Evolutionary conservation across 2,329 filamentous ascomycete genomes (phyloP), one percentile per base, ranked within the genome.

Genomic region (Clonostachys solani): DNA sequence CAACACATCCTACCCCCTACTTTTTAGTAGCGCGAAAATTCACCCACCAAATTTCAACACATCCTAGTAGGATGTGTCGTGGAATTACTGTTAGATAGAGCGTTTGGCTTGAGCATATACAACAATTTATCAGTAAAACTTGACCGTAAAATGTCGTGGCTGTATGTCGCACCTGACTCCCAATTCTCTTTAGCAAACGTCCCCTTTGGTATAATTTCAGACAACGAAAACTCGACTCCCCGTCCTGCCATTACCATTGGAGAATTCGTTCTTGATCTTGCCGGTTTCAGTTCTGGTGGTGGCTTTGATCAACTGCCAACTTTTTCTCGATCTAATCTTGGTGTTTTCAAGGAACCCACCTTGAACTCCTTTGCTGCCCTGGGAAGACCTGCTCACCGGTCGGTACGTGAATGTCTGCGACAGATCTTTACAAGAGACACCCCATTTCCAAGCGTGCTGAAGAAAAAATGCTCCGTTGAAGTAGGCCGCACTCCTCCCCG

Each of bases 121-220:
- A n/a, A n/a, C n/a, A n/a, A n/a, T n/a, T n/a, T n/a, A n/a, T n/a
- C n/a, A n/a, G n/a, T n/a, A n/a, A n/a, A n/a, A n/a, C n/a, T n/a
- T n/a, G n/a, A n/a, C n/a, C n/a, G n/a, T n/a, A n/a, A n/a, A n/a
- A n/a, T n/a, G n/a, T n/a, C n/a, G n/a, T 60, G 58, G 58, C 51
- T 60, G 35, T 18, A 49, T 36, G 52, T 60, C 43, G 40, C 52
- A 15, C 46, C 50, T 5, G 46, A 49, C 16, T 58, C 56, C 12
- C 52, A 64, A 56, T 91, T 91, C 66, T 89, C 87, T 8, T 70
- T 92, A 45, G 80, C 84, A 57, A 92, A 92, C 61, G 84, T 94
- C 46, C 89, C 88, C 2, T 92, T 92, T 59, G 89, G 88, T 57
- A 83, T 92, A 69, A 87, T 94, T 60, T 85, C 82, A 23, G 86